phyloP scores from a whole-genome alignment of 2,329 filamentous ascomycete genomes.

The Gaeumannomyces tritici region DNA sequence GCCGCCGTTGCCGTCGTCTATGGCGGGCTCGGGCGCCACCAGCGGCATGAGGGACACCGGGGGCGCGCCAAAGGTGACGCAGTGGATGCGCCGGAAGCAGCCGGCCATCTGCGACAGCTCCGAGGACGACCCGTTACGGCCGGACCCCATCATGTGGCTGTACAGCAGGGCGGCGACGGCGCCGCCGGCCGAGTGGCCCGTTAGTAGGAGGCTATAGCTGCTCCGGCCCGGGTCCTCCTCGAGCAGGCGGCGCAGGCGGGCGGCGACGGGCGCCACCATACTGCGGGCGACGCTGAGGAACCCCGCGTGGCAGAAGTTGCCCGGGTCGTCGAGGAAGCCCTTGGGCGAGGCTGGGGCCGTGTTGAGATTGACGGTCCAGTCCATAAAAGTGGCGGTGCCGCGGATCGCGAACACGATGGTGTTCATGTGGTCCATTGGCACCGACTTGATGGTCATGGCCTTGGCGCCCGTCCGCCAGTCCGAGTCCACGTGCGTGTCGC shows the following conservation, averaged over 20 bases:
- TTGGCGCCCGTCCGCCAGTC: slow-evolving; percentile 70
- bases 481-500: slow-evolving; percentile 59
- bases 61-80: slow-evolving; percentile 77
- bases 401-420: slow-evolving; percentile 78
- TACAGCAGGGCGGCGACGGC: slow-evolving; percentile 75
- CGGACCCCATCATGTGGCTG: slow-evolving; percentile 63
- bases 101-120: slow-evolving; percentile 61
- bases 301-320: slow-evolving; percentile 71
- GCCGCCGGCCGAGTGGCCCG: slow-evolving; percentile 78
- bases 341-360: slow-evolving; percentile 54
- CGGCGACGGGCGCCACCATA: slow-evolving; percentile 66
- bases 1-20: slow-evolving; percentile 9
- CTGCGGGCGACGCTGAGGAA: slow-evolving; percentile 67
- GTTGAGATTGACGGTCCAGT: slow-evolving; percentile 79
- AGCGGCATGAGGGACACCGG: slow-evolving; percentile 66
- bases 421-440: slow-evolving; percentile 67
- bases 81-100: slow-evolving; percentile 72
- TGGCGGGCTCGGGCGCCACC: slow-evolving; percentile 35
- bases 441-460: slow-evolving; percentile 75
- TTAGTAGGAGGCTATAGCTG: slow-evolving; percentile 65
- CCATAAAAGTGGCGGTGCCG: slow-evolving; percentile 69
- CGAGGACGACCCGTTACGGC: slow-evolving; percentile 40
- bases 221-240: slow-evolving; percentile 60
- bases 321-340: slow-evolving; percentile 67
- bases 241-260: slow-evolving; percentile 58